These are phyloP conservation scores for Pichia sp. DNA, from an alignment of 1,139 yeast genomes.

Conservation along the genomic window DNA sequence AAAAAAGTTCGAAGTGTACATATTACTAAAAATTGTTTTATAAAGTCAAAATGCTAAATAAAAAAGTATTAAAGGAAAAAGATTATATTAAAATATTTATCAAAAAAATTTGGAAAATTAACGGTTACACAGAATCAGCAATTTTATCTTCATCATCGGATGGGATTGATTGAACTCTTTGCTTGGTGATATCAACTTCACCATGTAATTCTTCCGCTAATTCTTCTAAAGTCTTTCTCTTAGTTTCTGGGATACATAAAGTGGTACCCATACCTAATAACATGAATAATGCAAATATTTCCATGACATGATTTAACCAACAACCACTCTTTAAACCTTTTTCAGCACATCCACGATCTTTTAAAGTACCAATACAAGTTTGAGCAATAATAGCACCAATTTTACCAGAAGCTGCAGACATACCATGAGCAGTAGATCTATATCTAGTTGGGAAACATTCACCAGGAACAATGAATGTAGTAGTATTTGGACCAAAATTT, in stretches of 20 bases:
- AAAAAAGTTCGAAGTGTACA: too few relatives aligned
- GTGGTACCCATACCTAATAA: slow-evolving; percentile 63
- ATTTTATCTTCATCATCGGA: slow-evolving; percentile 27
- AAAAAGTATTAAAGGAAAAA: background rate
- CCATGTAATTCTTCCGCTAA: slow-evolving; percentile 72
- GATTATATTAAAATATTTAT: background rate
- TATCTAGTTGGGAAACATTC: slow-evolving; percentile 95
- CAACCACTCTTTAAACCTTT: slow-evolving; percentile 47
- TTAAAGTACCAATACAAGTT: slow-evolving; percentile 79
- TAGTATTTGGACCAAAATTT: slow-evolving; percentile 92
- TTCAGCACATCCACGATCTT: slow-evolving; percentile 66
- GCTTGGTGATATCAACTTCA: slow-evolving; percentile 47
- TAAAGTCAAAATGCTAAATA: background rate
- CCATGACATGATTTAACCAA: slow-evolving; percentile 88
- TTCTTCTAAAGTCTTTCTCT: slow-evolving; percentile 82
- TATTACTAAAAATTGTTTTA: too few relatives aligned
- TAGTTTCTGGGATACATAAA: slow-evolving; percentile 78
- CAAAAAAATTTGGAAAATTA: background rate
- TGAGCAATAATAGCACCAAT: slow-evolving; percentile 96
- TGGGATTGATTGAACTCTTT: slow-evolving; percentile 18
- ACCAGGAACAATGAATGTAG: slow-evolving; percentile 94
- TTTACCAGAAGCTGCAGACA: slow-evolving; percentile 94
- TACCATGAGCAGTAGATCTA: slow-evolving; percentile 97
- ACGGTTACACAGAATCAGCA: slow-evolving; percentile 21
- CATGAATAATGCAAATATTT: slow-evolving; percentile 88